Base-by-base conservation (phyloP, 805 yeast species). In the Pichia phayaonensis region DNA sequence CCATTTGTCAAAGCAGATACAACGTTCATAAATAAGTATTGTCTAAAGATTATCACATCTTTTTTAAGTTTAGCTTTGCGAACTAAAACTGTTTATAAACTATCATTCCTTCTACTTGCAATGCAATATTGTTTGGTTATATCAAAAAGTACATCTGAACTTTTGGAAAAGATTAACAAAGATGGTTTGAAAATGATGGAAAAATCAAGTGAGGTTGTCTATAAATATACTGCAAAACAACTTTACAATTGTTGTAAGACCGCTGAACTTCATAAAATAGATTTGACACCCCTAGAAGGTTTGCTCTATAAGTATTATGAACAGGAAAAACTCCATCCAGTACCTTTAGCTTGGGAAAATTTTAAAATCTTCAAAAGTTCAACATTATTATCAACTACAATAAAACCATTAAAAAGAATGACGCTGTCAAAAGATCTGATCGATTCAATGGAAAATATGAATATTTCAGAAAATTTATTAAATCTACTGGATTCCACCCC, bases 1-100 rank as follows among this genome's bases (percentile, higher is more conserved):
- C 21, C 39, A 13, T 46, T 46, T n/a, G 16, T 12, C 12, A 8
- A 34, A 34, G 38, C 12, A 16, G 38, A 34, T n/a, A 5, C 8
- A 4, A 10, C 23, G 4, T 10, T 39, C 16, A 39, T 7, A 20
- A 12, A 11, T 8, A 11, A 39, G 11, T 11, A 11, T 20, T 23
- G 23, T 5, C 5, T 10, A 3, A 18, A 11, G 1, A 4, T 47
- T 3, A 49, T 53, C 5, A 23, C 50, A 4, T 27, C 42, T 1
- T 45, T 56, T 3, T 48, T 61, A 4, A 41, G 50, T 31, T 21
- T 54, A 6, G 50, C 59, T 21, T 18, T 48, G 1, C 27, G 46
- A 18, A 55, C 53, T 1, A 57, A 57, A 49, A 57, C 60, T 10
- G 51, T 48, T 5, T 38, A 44, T 20, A 57, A 53, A 41, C 34